Base-by-base conservation (phyloP, 768 basidiomycete species). In the Saitozyma podzolica region DNA sequence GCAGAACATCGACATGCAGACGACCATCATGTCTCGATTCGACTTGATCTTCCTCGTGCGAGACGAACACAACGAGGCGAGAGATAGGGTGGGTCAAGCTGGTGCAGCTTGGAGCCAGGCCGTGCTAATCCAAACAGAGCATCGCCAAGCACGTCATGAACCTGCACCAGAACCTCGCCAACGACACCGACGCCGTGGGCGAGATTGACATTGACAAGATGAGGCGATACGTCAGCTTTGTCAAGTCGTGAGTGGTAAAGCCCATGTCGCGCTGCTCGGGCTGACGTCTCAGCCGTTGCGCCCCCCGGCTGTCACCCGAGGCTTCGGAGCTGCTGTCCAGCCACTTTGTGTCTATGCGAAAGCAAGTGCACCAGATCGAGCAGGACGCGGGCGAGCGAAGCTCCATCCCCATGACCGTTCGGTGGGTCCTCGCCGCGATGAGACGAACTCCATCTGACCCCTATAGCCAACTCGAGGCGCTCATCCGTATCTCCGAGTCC, bases 31-130 rank as follows among this genome's bases (percentile, higher is more conserved):
- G 76, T 97, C 94, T 53, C 89, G 96, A 60, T 99, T 99, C 80
- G 96, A 99, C 77, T 95, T 99, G 94, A 98, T 99, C 71, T 99
- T 98, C 83, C 95, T 99, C 67, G 89, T 99, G 63, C 92, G 90
- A 78, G 96, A 99, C 72, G 93, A 98, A 73, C 96, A 99, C 78
- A 92, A 97, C 75, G 96, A 98, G 78, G 82, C 84, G 47, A 86
- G 96, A 53, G 96, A 99, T 78, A 87, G 88, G 79, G 93, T 91
- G 63, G 47, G 85, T 80, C 42, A 14, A 40, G 47, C 59, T 56
- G 40, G 3, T 50, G 16, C 2, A 47, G 9, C 17, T 2, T 7
- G 58, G 11, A 39, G 47, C 8, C 29, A 45, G 13, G 3, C 37
- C 11, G 45, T 14, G 67, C n/a, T 64, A 49, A 43, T 29, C 49